Conservation (phyloP, 345 rosid species). For the Populus ilicifolia region DNA sequence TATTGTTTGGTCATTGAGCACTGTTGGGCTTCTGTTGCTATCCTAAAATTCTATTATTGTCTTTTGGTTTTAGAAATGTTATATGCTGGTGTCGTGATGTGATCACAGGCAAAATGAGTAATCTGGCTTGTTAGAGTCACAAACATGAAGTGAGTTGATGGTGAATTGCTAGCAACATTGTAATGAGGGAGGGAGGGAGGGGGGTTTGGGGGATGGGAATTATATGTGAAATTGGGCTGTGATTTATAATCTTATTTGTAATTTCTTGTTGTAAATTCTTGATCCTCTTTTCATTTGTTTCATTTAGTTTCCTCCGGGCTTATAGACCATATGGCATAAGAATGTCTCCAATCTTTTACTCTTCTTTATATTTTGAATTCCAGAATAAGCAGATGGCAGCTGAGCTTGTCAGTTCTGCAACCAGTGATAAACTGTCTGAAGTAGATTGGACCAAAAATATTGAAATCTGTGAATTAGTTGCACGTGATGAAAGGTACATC, state of each 20-base stretch:
- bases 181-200: neutral
- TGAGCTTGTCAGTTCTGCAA: slow-evolving; percentile 81
- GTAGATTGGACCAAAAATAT: slow-evolving; percentile 89
- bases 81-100: neutral
- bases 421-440: slow-evolving; percentile 80
- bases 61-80: too few relatives aligned
- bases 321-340: neutral
- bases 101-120: neutral
- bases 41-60: neutral
- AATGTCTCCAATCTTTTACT: neutral
- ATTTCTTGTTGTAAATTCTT: neutral
- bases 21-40: neutral
- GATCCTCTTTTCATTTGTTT: neutral
- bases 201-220: neutral
- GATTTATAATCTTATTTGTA: too few relatives aligned
- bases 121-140: too few relatives aligned
- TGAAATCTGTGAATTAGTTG: slow-evolving; percentile 81
- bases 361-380: neutral
- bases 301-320: too few relatives aligned
- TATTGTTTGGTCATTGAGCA: neutral
- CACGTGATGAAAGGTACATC: slow-evolving; percentile 65
- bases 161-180: too few relatives aligned
- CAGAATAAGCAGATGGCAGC: slow-evolving; percentile 56
- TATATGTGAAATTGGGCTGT: too few relatives aligned
- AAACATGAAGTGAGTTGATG: too few relatives aligned